phyloP scores from a whole-genome alignment of 2,329 filamentous ascomycete species.

The Ophiostoma novo-ulmi region DNA sequence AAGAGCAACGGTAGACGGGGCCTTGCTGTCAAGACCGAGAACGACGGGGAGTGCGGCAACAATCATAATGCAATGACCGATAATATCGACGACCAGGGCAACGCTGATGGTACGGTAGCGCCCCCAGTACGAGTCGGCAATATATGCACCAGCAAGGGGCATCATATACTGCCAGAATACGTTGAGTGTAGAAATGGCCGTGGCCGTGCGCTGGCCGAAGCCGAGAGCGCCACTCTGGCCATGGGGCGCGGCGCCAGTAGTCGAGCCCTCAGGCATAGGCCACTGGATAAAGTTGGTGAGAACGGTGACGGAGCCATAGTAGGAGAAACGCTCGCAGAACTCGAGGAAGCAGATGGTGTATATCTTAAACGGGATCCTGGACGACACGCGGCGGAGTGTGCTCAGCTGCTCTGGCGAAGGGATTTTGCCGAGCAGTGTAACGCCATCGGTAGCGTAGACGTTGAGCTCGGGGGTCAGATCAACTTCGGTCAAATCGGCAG shows the following conservation, averaged over 20 bases:
- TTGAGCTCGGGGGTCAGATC: not conserved
- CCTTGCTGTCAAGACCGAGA: not conserved
- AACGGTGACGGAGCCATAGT: slow-evolving; percentile 62
- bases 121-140: slow-evolving; percentile 56
- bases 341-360: slow-evolving; percentile 64
- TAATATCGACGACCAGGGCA: slow-evolving; percentile 55
- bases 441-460: not conserved
- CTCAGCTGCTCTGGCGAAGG: slow-evolving; percentile 32
- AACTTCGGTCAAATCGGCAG: not conserved
- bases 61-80: slow-evolving; percentile 31
- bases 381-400: slow-evolving; percentile 33
- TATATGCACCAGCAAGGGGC: slow-evolving; percentile 50
- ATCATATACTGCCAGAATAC: slow-evolving; percentile 57
- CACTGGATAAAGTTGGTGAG: slow-evolving; percentile 60
- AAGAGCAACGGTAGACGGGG: not conserved
- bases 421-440: not conserved
- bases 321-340: slow-evolving; percentile 67
- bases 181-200: slow-evolving; percentile 39
- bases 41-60: not conserved
- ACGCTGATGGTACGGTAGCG: slow-evolving; percentile 64
- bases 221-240: slow-evolving; percentile 51
- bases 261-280: slow-evolving; percentile 49
- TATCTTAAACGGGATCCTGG: slow-evolving; percentile 53
- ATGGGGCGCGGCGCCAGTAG: slow-evolving; percentile 44
- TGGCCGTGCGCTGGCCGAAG: slow-evolving; percentile 37